phyloP scores from a whole-genome alignment of 306 rosid genomes.

The Cicer cuneatum region DNA sequence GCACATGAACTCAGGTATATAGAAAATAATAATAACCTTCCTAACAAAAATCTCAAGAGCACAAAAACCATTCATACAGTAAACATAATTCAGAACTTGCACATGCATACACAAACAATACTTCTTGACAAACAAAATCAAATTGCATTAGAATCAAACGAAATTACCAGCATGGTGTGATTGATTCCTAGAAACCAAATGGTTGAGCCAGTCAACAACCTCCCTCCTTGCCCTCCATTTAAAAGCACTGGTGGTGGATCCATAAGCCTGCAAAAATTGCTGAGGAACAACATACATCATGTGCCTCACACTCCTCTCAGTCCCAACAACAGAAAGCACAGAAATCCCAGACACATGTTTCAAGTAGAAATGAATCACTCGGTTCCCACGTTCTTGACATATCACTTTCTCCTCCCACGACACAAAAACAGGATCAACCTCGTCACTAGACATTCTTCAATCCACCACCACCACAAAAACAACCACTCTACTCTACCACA shows the following conservation, averaged over 20 bases:
- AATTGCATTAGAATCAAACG: conserved; percentile 43
- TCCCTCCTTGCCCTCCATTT: conserved; percentile 87
- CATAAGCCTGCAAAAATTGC: conserved; percentile 58
- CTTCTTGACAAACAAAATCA: conserved; percentile 5
- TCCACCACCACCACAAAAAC: conserved; percentile 24
- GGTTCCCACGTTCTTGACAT: conserved; percentile 77
- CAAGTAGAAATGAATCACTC: conserved; percentile 74
- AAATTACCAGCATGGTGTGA: conserved; percentile 35
- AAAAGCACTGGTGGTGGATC: conserved; percentile 50
- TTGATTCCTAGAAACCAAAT: conserved; percentile 55
- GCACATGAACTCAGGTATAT: background rate
- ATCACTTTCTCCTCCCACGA: conserved; percentile 83
- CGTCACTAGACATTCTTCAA: conserved; percentile 50
- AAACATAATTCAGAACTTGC: background rate
- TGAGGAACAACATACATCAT: conserved; percentile 79
- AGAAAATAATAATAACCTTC: background rate
- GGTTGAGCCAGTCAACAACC: conserved; percentile 79
- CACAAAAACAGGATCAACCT: conserved; percentile 56
- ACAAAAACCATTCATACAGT: conserved; percentile 15
- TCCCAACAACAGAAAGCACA: conserved; percentile 77
- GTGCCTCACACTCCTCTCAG: conserved; percentile 91
- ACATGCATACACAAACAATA: conserved; percentile 8
- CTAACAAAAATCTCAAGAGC: conserved; percentile 1
- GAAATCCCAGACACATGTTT: conserved; percentile 61
- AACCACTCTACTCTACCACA: conserved; percentile 40